phyloP scores from a whole-genome alignment of 768 basidiomycete species.

The Botryobasidium botryosum region DNA sequence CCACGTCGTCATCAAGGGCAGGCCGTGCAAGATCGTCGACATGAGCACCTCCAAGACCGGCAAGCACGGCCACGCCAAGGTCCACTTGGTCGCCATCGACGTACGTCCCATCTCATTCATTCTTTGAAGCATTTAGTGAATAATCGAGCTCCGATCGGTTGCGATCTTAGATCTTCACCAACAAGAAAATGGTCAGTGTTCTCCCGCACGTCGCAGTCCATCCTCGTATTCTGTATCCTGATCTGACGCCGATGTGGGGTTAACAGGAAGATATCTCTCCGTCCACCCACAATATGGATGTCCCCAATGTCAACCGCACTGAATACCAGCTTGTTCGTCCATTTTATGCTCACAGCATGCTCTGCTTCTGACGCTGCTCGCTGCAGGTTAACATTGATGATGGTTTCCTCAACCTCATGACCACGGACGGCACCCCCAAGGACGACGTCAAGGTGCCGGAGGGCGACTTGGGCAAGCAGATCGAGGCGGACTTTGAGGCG shows the following conservation, averaged over 20 bases:
- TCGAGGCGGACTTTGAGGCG: slow-evolving; percentile 52
- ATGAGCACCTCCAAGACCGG: slow-evolving; percentile 99
- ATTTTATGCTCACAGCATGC: slow-evolving; percentile 1
- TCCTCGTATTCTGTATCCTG: not conserved
- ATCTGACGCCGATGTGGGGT: slow-evolving; percentile 7
- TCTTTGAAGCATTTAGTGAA: slow-evolving; percentile 1
- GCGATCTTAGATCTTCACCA: slow-evolving; percentile 78
- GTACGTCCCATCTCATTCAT: slow-evolving; percentile 33
- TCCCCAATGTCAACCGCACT: slow-evolving; percentile 76
- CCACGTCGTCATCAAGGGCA: slow-evolving; percentile 86
- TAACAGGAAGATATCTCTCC: slow-evolving; percentile 80
- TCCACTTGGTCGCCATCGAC: slow-evolving; percentile 92
- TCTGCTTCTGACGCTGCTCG: not conserved
- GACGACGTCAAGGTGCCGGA: slow-evolving; percentile 94
- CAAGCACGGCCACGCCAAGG: slow-evolving; percentile 99
- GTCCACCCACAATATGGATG: slow-evolving; percentile 99
- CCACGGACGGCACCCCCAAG: slow-evolving; percentile 57
- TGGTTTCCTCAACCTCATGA: slow-evolving; percentile 90
- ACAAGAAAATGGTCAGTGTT: slow-evolving; percentile 76
- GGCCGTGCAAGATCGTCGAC: slow-evolving; percentile 97
- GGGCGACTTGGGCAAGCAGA: slow-evolving; percentile 55
- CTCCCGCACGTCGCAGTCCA: slow-evolving; percentile 14
- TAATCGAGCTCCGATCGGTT: not conserved
- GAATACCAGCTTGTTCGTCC: slow-evolving; percentile 76
- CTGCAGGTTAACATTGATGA: slow-evolving; percentile 75